These are phyloP conservation scores for Xylaria sp. DNA, from an alignment of 495 filamentous ascomycete species.

Conservation along the genomic window DNA sequence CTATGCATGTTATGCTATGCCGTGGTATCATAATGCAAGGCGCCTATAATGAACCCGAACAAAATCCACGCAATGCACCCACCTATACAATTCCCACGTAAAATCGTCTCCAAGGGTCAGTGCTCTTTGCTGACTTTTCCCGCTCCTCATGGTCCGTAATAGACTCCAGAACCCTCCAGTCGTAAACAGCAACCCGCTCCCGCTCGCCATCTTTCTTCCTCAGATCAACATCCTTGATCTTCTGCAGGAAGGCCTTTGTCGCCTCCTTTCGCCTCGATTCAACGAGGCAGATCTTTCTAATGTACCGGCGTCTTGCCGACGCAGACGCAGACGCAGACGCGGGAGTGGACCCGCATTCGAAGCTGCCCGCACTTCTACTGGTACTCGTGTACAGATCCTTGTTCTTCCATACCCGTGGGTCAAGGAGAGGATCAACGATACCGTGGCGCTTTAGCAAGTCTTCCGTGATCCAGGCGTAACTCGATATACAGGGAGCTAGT, in stretches of 20 bases:
- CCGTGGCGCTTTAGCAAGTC: slow-evolving; percentile 53
- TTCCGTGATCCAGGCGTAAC: slow-evolving; percentile 49
- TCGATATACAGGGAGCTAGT: slow-evolving; percentile 53
- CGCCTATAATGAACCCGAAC: slow-evolving; percentile 1
- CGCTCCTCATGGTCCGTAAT: slow-evolving; percentile 50
- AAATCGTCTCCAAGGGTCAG: slow-evolving; percentile 37
- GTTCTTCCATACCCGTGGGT: slow-evolving; percentile 43
- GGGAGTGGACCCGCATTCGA: slow-evolving; percentile 28
- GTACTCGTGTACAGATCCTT: slow-evolving; percentile 16
- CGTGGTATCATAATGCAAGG: slow-evolving; percentile 28
- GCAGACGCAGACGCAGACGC: slow-evolving; percentile 38
- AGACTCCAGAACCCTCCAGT: slow-evolving; percentile 58
- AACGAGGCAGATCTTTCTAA: slow-evolving; percentile 53
- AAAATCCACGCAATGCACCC: slow-evolving; percentile 3
- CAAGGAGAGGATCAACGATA: slow-evolving; percentile 37
- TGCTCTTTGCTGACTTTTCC: slow-evolving; percentile 7
- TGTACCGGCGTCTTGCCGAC: slow-evolving; percentile 20
- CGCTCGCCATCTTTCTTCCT: slow-evolving; percentile 43
- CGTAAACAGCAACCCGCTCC: slow-evolving; percentile 53
- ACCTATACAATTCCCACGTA: slow-evolving; percentile 39
- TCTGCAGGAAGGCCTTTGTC: slow-evolving; percentile 47
- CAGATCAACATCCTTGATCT: slow-evolving; percentile 44
- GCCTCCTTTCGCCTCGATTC: slow-evolving; percentile 48
- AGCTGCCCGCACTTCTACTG: slow-evolving; percentile 2
- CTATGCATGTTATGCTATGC: neutral